Conservation (phyloP, 78 protist genomes). For the Corallochytrium limacisporum region DNA sequence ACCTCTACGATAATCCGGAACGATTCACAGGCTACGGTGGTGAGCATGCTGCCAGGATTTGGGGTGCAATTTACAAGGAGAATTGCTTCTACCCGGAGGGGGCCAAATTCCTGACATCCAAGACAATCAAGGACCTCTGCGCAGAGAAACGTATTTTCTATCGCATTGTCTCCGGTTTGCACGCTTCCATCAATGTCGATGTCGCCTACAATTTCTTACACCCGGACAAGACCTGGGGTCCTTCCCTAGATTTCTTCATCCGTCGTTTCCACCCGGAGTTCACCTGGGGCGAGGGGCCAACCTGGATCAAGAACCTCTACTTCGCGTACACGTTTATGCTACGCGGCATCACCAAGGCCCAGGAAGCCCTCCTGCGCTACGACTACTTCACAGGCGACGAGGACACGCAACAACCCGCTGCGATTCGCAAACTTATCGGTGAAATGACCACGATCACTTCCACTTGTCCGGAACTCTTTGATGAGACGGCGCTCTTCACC, state of each 20-base stretch:
- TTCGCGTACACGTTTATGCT: not conserved
- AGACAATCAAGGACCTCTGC: conserved; percentile 3
- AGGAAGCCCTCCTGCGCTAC: not conserved
- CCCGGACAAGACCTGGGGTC: conserved; percentile 2
- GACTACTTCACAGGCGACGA: not conserved
- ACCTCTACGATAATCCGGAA: conserved; percentile 18
- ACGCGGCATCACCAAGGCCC: conserved; percentile 36
- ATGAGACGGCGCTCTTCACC: too few species aligned
- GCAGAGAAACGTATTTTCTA: conserved; percentile 48
- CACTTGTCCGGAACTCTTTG: too few species aligned
- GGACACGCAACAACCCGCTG: too few species aligned
- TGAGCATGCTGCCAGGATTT: not conserved
- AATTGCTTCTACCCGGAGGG: conserved; percentile 25
- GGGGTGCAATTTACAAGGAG: conserved; percentile 23
- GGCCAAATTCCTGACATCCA: not conserved
- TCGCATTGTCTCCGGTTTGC: conserved; percentile 51
- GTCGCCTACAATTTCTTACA: not conserved
- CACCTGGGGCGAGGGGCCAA: conserved; percentile 19
- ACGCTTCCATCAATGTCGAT: conserved; percentile 47
- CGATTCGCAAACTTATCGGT: too few species aligned
- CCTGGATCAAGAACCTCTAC: conserved; percentile 8
- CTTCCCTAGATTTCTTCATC: not conserved
- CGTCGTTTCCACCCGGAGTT: not conserved
- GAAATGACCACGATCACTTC: too few species aligned
- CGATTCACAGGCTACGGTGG: conserved; percentile 22